A percentile compares a stretch with the other conserved stretches of the same genome.
These are phyloP conservation scores for Phytophthora pluvialis DNA, from an alignment of 352 stramenopile genomes.

Conservation along the genomic window DNA sequence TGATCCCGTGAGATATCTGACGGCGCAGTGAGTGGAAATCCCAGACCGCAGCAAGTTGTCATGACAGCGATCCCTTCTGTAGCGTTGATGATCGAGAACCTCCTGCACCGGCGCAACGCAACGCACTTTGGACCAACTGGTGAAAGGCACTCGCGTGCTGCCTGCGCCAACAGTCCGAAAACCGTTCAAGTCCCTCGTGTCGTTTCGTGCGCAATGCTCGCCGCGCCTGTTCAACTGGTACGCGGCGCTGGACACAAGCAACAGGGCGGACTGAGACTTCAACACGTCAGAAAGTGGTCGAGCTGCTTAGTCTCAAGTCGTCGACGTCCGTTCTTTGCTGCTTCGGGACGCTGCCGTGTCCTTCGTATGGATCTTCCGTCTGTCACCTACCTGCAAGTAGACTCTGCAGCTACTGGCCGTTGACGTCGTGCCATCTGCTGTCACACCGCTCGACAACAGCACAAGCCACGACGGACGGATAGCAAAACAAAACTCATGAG, in stretches of 20 bases:
- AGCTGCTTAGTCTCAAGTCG: constrained; percentile 2
- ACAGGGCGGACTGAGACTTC: constrained; percentile 16
- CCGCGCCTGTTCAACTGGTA: constrained; percentile 16
- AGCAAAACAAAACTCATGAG: constrained; percentile 22
- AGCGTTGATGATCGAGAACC: neutral
- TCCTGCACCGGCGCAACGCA: neutral
- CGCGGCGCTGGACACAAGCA: constrained; percentile 14
- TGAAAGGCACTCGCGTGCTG: constrained; percentile 2
- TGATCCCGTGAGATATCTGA: no score
- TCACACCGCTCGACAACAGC: constrained; percentile 10
- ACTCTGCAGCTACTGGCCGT: neutral
- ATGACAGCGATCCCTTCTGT: neutral
- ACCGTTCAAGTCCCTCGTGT: constrained; percentile 24
- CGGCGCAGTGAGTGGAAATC: neutral
- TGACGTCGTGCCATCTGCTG: constrained; percentile 3
- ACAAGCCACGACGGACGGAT: constrained; percentile 7
- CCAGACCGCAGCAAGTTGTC: neutral
- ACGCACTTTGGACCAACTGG: neutral
- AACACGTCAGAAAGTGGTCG: neutral
- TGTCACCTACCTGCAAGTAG: neutral
- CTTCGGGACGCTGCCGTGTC: neutral
- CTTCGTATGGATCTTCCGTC: neutral
- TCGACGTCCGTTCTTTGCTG: neutral
- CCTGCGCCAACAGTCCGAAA: constrained; percentile 9
- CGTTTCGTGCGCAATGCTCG: constrained; percentile 38